Conservation (phyloP, 495 filamentous ascomycete species). For the Neurospora tetraspora region DNA sequence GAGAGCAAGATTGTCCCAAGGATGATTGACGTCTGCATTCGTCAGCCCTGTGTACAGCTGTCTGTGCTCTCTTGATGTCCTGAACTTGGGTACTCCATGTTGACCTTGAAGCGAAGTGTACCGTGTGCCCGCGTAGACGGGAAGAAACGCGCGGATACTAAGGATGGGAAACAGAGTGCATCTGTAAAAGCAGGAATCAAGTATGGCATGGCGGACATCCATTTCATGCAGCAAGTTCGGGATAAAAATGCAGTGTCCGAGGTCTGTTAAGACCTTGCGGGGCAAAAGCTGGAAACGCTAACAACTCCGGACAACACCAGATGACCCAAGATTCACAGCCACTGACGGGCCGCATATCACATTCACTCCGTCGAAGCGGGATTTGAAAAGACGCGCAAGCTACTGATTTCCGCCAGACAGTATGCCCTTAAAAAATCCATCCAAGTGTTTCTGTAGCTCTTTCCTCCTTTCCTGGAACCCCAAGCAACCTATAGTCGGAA, state of each 20-base stretch:
- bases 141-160: neutral
- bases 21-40: neutral
- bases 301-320: neutral
- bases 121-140: neutral
- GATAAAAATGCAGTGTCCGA: neutral
- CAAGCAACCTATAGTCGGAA: neutral
- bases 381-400: neutral
- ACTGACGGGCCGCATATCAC: neutral
- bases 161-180: neutral
- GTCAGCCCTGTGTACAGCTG: neutral
- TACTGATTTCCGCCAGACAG: neutral
- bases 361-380: neutral
- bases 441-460: neutral
- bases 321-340: neutral
- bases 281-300: neutral
- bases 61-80: neutral
- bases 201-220: neutral
- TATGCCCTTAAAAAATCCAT: neutral
- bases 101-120: neutral
- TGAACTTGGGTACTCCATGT: neutral
- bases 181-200: neutral
- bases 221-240: neutral
- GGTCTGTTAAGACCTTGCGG: neutral
- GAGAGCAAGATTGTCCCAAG: neutral
- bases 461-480: neutral